These are phyloP conservation scores for Eutrema japonicum DNA, from an alignment of 345 rosid genomes.

Conservation along the genomic window DNA sequence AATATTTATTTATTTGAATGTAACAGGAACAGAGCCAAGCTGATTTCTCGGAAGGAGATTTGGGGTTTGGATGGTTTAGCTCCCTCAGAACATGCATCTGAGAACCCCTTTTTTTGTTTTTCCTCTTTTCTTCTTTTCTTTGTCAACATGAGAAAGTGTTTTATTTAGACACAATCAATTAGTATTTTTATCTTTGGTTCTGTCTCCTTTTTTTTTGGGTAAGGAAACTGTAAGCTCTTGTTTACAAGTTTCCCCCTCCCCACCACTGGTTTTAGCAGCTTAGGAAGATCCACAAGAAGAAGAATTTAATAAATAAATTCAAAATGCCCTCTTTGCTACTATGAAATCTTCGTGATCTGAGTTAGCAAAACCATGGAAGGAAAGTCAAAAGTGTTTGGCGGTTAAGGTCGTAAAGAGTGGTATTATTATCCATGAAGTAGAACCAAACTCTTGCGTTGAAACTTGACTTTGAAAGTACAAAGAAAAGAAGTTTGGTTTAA, in stretches of 20 bases:
- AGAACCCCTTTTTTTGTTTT: background rate
- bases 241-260: slow-evolving; percentile 1
- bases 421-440: background rate
- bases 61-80: slow-evolving; percentile 47
- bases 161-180: slow-evolving; percentile 22
- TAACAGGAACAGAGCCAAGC: slow-evolving; percentile 57
- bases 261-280: slow-evolving; percentile 12
- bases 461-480: background rate
- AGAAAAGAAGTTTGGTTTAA: background rate
- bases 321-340: background rate
- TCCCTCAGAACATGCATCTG: slow-evolving; percentile 54
- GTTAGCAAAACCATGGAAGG: background rate
- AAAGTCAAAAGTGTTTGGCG: slow-evolving; percentile 5
- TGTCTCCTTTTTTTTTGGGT: slow-evolving; percentile 28
- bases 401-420: background rate
- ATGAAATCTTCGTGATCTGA: slow-evolving; percentile 1
- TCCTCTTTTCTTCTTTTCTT: slow-evolving; percentile 1
- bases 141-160: slow-evolving; percentile 25
- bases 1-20: slow-evolving; percentile 14
- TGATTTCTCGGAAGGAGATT: slow-evolving; percentile 48
- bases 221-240: slow-evolving; percentile 23
- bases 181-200: slow-evolving; percentile 23
- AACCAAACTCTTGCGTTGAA: slow-evolving; percentile 7
- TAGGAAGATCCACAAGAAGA: slow-evolving; percentile 16
- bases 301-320: background rate